Evolutionary conservation across 768 basidiomycete species (phyloP), one percentile per base, ranked within the genome.

Genomic region (Candolleomyces eurysporus): DNA sequence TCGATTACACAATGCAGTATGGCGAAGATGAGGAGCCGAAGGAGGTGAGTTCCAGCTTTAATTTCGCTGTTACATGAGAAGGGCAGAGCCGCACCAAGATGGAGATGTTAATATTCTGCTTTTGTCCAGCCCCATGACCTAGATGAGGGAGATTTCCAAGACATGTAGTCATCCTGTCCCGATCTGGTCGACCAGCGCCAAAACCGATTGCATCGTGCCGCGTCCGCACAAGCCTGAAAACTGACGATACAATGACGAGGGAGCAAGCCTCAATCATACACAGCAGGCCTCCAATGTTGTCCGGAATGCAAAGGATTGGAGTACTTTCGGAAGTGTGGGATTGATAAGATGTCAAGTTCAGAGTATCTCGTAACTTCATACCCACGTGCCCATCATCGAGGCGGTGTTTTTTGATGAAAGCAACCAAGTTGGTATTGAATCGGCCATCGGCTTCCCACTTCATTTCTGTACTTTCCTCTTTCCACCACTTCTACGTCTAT

Each of bases 1-100:
- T 99, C 58, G 97, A 99, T 77, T 96, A 94, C 68, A 91, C 94
- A 61, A 95, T 99, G 88, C 97, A 99, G 72, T 99, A 97, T 68
- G 96, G 96, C 39, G 96, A 98, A 77, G 94, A 96, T 61, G 96
- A 99, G 72, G 96, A 99, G 70, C 96, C 96, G 16, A 94, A 90
- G 79, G 93, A 93, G 86, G 92, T 91, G 68, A 60, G 79, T 59
- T 36, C 60, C 52, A 48, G 36, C 14, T 59, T 46, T 45, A 53
- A 51, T 17, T 13, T 19, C 48, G 13, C 6, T n/a, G 30, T 13
- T 14, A n/a, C 58, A 31, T 14, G 30, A 13, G 13, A 39, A 53
- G 53, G 16, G 58, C 46, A 48, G 58, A 48, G 30, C 8, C 40
- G 32, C 58, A 49, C 58, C 46, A 58, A 26, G 48, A 54, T 48